A percentile compares a stretch with the other conserved stretches of the same genome.
These are phyloP conservation scores for Clavispora carvajalis DNA, from an alignment of 805 yeast species.

Conservation along the genomic window DNA sequence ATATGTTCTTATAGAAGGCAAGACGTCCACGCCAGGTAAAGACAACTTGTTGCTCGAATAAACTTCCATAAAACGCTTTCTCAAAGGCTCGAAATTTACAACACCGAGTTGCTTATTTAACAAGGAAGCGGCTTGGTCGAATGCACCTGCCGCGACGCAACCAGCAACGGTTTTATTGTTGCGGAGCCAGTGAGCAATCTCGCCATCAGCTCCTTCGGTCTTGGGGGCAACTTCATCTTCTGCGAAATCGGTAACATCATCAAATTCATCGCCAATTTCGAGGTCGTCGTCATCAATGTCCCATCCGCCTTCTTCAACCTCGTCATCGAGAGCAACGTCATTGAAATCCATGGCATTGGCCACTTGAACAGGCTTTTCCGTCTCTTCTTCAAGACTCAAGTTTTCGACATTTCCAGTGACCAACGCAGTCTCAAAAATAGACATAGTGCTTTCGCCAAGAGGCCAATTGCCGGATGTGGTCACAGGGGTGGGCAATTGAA, in stretches of 20 bases:
- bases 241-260: conserved; percentile 24
- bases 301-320: conserved; percentile 69
- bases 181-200: conserved; percentile 76
- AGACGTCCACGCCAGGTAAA: conserved; percentile 67
- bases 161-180: conserved; percentile 88
- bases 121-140: conserved; percentile 92
- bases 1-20: conserved; percentile 64
- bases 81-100: conserved; percentile 80
- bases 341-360: conserved; percentile 7
- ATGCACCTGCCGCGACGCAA: conserved; percentile 92
- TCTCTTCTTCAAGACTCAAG: conserved; percentile 43
- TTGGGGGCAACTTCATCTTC: conserved; percentile 6
- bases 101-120: conserved; percentile 86
- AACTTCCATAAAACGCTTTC: conserved; percentile 75
- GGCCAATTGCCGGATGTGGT: conserved; percentile 68
- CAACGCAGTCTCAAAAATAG: conserved; percentile 82
- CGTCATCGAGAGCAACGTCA: conserved; percentile 19
- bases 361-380: background rate
- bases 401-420: conserved; percentile 68
- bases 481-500: conserved; percentile 45
- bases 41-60: conserved; percentile 76
- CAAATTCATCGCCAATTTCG: conserved; percentile 49
- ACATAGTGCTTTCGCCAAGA: conserved; percentile 59
- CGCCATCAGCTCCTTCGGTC: conserved; percentile 42
- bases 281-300: conserved; percentile 76